Evolutionary conservation across 2,329 filamentous ascomycete species (phyloP), one percentile per base, ranked within the genome.

Genomic region (Cercospora sp.): DNA sequence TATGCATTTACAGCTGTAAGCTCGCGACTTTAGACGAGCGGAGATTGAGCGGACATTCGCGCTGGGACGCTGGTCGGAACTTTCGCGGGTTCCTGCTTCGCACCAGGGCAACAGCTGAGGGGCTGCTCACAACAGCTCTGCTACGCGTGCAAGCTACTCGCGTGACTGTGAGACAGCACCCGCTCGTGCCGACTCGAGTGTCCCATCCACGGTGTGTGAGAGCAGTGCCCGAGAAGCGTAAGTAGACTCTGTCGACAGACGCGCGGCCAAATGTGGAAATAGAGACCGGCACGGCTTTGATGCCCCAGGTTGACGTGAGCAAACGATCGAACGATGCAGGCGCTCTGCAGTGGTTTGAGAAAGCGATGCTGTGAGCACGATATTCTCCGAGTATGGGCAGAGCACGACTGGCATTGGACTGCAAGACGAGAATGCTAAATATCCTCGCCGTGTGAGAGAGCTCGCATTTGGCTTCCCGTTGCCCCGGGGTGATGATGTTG

Each of bases 391-490:
- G 23, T 26, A 53, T 20, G 20, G 45, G 45, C 45, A 48, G 18
- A 48, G 45, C 20, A 23, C 20, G 45, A 18, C 45, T 48, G 20
- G 45, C 45, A 48, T 48, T 6, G 45, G 6, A 26, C 48, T 53
- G 48, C 48, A 53, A 53, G 20, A 23, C 48, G 48, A 53, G 48
- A 53, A 53, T 53, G 48, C 18, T 28, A 12, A 53, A 26, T 23
- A 26, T 28, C 48, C 48, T 53, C 48, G 20, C 23, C 2, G 42
- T 5, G 48, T 16, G 48, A 53, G 12, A 53, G 48, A 53, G 58
- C 16, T 60, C 31, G 8, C 42, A 48, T 45, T 60, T 66, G 42
- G 45, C 64, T 66, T 66, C 64, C 64, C 58, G 60, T 57, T 66
- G 42, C 48, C 33, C 64, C 64, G 64, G 53, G n/a, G 55, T 33